Base-by-base conservation (phyloP, 352 stramenopile species). In the Globisporangium heterothallicum region DNA sequence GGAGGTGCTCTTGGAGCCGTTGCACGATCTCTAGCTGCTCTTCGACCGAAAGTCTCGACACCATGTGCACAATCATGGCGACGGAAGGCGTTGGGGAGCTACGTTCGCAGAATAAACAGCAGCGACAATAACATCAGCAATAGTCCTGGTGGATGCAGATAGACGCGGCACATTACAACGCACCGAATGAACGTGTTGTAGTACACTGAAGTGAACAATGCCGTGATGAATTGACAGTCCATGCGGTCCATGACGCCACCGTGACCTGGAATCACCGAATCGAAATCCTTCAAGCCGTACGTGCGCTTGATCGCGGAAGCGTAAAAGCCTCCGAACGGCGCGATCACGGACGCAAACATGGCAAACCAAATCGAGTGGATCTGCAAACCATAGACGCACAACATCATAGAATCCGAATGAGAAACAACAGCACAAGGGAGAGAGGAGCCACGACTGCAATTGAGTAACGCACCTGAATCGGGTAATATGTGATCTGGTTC, bases 271-370 rank as follows among this genome's bases (percentile, higher is more conserved):
- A 99, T 99, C 42, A 99, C 76, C 24, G 85, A 95, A 58, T 98
- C 97, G 70, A 99, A 99, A 74, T 99, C 97, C 76, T 99, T 99
- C 45, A 98, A 84, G 42, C 94, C 87, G 76, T 99, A 99, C 22
- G 97, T 98, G 43, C 97, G 87, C 76, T 99, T 99, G 58, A 99
- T 98, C 21, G 96, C 97, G 36, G 86, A 98, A 2, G 97, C 97
- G 64, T 99, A 94, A 69, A 99, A 99, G 32, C 97, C 97, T 47
- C 97, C 97, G 68, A 99, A 99, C 22, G 97, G 97, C 26, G 97
- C 96, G n/a, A 99, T 91, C 22, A 99, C 66, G 38, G 91, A 98
- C 32, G 96, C 95, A 55, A 99, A 99, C 22, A 97, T 79, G 12
- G 91, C 95, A 59, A 99, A 97, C 64, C 94, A 88, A 18, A 99